phyloP scores from a whole-genome alignment of 2,329 filamentous ascomycete species.

The Neocatenulostroma microsporum region DNA sequence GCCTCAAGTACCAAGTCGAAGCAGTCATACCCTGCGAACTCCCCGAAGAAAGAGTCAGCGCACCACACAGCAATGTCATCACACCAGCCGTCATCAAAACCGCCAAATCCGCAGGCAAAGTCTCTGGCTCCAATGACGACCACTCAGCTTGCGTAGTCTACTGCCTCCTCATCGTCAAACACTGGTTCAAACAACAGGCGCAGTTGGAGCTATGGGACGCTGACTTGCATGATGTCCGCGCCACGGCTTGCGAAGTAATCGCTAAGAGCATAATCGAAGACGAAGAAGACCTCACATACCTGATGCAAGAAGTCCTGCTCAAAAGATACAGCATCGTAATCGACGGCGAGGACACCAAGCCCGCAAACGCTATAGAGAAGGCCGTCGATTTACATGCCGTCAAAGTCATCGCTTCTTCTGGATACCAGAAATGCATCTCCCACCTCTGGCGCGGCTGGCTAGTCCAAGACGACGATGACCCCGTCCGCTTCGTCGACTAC shows the following conservation, averaged over 20 bases:
- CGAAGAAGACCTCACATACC: constrained; percentile 69
- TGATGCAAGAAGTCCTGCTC: constrained; percentile 74
- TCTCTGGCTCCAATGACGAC: constrained; percentile 51
- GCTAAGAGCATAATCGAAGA: constrained; percentile 80
- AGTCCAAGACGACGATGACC: constrained; percentile 88
- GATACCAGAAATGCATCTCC: constrained; percentile 90
- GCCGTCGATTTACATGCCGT: constrained; percentile 89
- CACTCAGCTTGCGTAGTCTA: constrained; percentile 75
- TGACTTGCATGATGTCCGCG: constrained; percentile 69
- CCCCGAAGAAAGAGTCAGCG: constrained; percentile 64
- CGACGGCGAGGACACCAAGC: constrained; percentile 61
- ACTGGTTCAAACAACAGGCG: constrained; percentile 75
- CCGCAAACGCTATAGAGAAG: constrained; percentile 84
- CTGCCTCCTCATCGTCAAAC: constrained; percentile 65
- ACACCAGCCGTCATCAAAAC: constrained; percentile 71
- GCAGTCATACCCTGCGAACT: constrained; percentile 86
- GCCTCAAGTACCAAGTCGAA: constrained; percentile 84
- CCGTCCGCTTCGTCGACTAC: constrained; percentile 83
- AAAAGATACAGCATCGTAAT: constrained; percentile 79
- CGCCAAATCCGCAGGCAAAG: constrained; percentile 65
- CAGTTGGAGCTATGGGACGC: constrained; percentile 83
- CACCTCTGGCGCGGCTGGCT: constrained; percentile 95
- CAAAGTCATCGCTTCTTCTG: constrained; percentile 78
- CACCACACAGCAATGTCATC: constrained; percentile 77
- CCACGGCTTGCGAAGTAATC: constrained; percentile 79